Evolutionary conservation across 345 rosid genomes (phyloP), one percentile per base, ranked within the genome.

Genomic region (Anacardium occidentale): DNA sequence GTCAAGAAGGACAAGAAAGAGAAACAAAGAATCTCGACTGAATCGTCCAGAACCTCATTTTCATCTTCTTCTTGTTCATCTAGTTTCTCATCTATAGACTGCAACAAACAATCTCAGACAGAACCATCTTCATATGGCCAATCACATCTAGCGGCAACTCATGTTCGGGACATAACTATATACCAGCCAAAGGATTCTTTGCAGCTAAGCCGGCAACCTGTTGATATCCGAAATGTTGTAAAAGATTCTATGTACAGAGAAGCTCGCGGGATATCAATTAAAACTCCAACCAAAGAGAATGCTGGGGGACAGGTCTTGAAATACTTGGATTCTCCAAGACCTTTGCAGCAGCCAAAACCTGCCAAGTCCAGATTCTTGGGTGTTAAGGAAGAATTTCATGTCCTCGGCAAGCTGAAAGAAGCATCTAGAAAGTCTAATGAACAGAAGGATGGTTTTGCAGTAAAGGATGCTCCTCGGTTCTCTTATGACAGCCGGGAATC

Each of bases 401-500:
- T 76, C 76, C 82, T 81, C 79, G 20, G 82, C 60, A 70, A 77
- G 68, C 82, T 74, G 71, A 74, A 40, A 50, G 85, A 80, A 64
- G 63, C 65, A 29, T 71, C 86, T 47, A 69, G 71, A 61, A 59
- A 57, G 55, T 74, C 84, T 61, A 74, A 74, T 3, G 82, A 80
- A 77, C 65, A 76, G 74, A 84, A 64, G 60, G 85, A 84, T 25
- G 65, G 77, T 71, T 72, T 82, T 21, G 42, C 76, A 69, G 70
- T 76, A 54, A 89, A 73, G 76, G 96, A 92, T 72, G 82, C 88
- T 68, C 94, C 88, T 55, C 86, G 98, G 63, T 84, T 86, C 85
- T 96, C 99, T 69, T 93, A 84, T 71, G 99, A 96, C 65, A 98
- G 92, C 75, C 81, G 87, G 73, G 92, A 87, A 74, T 73, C 88